Base-by-base conservation (phyloP, 2,329 filamentous ascomycete genomes). In the Xylariales sp. region DNA sequence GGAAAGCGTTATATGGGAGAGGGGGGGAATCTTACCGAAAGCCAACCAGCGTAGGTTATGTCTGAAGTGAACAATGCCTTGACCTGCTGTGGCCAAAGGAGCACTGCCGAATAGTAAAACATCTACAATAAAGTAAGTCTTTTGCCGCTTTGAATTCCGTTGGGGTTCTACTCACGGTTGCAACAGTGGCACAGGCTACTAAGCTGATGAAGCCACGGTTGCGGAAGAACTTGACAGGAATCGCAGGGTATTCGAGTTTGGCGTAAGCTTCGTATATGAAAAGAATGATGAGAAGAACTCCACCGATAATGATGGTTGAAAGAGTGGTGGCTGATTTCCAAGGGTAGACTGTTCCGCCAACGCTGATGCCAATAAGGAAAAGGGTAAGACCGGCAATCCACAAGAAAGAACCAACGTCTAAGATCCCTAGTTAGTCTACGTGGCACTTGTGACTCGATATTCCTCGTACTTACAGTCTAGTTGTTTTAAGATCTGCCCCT, bases 311-410 rank as follows among this genome's bases (percentile, higher is more conserved):
- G 16, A 83, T 76, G 6, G 79, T 77, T 1, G 76, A 75, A 55
- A 83, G 81, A 12, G 80, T 80, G 2, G 78, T 76, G 0, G 78
- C 78, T 0, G 80, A 80, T n/a, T 75, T 79, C 82, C 81, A 83
- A 2, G 81, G 77, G 69, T 82, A 82, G 49, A 81, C 76, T 56
- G 71, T 74, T 18, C 82, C 82, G 23, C 81, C 82, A 75, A 81
- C 84, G 30, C 81, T 82, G 62, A 85, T 76, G 5, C 83, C 83
- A 69, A 85, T 81, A 8, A 85, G 75, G 62, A 85, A 80, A 0
- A 84, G 75, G 5, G 80, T 81, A 1, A 83, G 79, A 3, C 83
- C 82, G 5, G 78, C 78, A 8, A 80, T 81, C 77, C 81, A 85
- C 46, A 85, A 76, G 70, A 83, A 78, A 45, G 83, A 80, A 3